Conservation (phyloP, 768 basidiomycete genomes). For the Russula earlei region DNA sequence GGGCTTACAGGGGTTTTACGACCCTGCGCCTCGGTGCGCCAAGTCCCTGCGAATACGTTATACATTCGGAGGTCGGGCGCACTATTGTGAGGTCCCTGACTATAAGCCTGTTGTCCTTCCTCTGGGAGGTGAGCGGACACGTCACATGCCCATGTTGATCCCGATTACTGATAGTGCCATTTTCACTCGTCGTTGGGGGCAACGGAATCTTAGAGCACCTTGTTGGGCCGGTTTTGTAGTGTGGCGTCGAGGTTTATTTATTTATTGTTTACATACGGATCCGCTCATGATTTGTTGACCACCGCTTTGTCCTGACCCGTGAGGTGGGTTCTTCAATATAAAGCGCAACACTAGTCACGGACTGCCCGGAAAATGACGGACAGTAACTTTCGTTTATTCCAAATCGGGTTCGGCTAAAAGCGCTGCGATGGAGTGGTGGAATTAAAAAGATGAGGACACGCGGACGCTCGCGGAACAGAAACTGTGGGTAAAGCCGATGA, state of each 20-base stretch:
- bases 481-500: slow-evolving; percentile 8
- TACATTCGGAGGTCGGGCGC: slow-evolving; percentile 59
- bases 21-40: slow-evolving; percentile 64
- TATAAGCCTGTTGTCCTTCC: slow-evolving; percentile 63
- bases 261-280: background rate
- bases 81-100: slow-evolving; percentile 72
- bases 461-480: slow-evolving; percentile 17
- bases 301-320: background rate
- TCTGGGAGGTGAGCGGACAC: slow-evolving; percentile 49
- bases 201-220: slow-evolving; percentile 15
- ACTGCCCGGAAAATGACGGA: background rate
- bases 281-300: slow-evolving; percentile 4
- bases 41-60: slow-evolving; percentile 70
- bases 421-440: background rate
- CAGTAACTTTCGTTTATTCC: background rate
- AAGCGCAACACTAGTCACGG: background rate
- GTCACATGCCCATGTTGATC: background rate
- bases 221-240: slow-evolving; percentile 9
- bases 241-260: background rate
- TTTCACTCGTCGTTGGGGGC: slow-evolving; percentile 11
- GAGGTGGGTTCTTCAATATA: slow-evolving; percentile 6
- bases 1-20: slow-evolving; percentile 79
- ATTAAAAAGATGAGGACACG: slow-evolving; percentile 6
- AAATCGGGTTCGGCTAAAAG: background rate
- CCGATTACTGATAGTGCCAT: slow-evolving; percentile 3